Base-by-base conservation (phyloP, 2,329 filamentous ascomycete genomes). In the Penicillium sp. region DNA sequence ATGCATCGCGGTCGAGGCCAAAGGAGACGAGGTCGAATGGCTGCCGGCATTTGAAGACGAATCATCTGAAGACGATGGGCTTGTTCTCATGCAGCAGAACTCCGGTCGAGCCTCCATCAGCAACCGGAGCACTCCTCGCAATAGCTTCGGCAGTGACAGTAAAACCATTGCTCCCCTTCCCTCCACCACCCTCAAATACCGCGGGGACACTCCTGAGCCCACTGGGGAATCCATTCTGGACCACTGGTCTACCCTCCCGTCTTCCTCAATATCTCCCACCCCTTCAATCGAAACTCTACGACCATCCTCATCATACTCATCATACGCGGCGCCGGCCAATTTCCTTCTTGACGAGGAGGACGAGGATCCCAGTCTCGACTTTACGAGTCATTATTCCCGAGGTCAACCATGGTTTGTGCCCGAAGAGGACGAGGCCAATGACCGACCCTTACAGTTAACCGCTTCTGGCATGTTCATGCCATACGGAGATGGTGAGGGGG, bases 381-480 rank as follows among this genome's bases (percentile, higher is more conserved):
- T 68, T 31, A 63, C 68, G 6, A 47, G 50, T 2, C 47, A 50
- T 20, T 41, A 51, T 39, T 20, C 45, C 18, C 47, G 35, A 20
- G 47, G 44, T 37, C 56, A 51, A 14, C 50, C 60, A 5, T 62
- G 41, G 67, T 66, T 51, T 47, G 42, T 64, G 22, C 39, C 56
- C 3, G 47, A 57, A 44, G 74, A 79, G 18, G 71, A 79, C 30
- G 75, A 78, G 28, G 70, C 75, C 34, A 65, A 74, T 3, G 57
- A 59, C 29, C 69, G 65, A 12, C 80, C 81, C 35, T 81, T 93
- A 71, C 79, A 82, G 45, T 76, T 88, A 50, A 93, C 86, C 13
- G 73, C 80, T 34, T 92, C 86, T 26, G 88, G 87, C 51, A 93
- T 94, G 85, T 84, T 94, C 54, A 89, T 93, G 84, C 85, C 87